A percentile compares a stretch with the other conserved stretches of the same genome.
Conservation (phyloP, 257 asterid genomes). For the Nicotiana otophora region DNA sequence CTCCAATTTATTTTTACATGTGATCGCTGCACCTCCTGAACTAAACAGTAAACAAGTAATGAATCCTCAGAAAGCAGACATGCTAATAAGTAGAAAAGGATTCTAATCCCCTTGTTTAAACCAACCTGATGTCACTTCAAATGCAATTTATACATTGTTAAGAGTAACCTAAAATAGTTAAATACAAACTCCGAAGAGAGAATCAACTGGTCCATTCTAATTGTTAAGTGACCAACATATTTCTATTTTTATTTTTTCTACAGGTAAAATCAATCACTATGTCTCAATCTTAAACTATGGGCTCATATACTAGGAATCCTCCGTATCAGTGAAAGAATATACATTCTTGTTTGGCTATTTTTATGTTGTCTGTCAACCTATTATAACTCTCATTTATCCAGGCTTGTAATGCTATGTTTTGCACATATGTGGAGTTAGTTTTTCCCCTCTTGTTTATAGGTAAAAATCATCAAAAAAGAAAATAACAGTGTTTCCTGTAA, state of each 20-base stretch:
- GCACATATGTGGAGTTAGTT: too few relatives aligned
- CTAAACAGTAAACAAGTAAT: neutral
- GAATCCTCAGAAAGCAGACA: neutral
- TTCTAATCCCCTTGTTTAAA: neutral
- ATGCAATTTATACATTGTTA: neutral
- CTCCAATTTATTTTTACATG: constrained; percentile 79
- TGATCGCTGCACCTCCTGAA: constrained; percentile 92
- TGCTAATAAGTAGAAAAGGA: neutral
- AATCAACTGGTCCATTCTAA: neutral
- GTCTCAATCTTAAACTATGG: neutral
- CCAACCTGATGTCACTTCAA: neutral
- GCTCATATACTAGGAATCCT: neutral
- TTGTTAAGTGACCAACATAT: neutral
- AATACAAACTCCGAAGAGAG: neutral
- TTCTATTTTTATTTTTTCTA: neutral
- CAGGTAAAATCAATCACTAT: neutral
- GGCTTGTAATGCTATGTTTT: neutral
- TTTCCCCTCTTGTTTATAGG: too few relatives aligned
- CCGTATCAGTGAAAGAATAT: neutral
- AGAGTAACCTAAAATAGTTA: neutral
- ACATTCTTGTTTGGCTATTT: neutral
- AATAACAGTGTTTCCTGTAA: too few relatives aligned
- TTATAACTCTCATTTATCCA: neutral
- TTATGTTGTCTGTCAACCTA: neutral
- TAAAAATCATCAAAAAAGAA: too few relatives aligned